Percentiles rank a stretch among this genome's conserved stretches.
These are phyloP conservation scores for Emergomyces pasteurianus DNA, from an alignment of 2,329 filamentous ascomycete genomes.

Conservation along the genomic window DNA sequence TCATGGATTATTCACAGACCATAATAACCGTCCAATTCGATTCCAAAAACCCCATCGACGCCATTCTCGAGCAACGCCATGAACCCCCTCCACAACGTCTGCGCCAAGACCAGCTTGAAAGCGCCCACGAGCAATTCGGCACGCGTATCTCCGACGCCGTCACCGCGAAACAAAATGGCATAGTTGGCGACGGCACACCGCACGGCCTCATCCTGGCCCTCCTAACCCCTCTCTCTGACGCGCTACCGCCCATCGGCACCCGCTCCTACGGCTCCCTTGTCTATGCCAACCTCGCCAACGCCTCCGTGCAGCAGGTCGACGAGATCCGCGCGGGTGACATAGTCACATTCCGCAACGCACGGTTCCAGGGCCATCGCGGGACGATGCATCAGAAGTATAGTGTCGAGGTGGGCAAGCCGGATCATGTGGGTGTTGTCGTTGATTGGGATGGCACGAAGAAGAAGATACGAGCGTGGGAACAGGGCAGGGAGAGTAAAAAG, in stretches of 20 bases:
- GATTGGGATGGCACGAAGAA: constrained; percentile 99
- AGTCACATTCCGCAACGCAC: constrained; percentile 80
- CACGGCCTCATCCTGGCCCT: constrained; percentile 68
- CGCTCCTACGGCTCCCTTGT: constrained; percentile 84
- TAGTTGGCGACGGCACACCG: constrained; percentile 75
- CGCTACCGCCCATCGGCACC: constrained; percentile 71
- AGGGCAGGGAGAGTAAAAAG: constrained; percentile 86
- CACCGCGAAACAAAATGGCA: constrained; percentile 59
- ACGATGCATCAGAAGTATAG: constrained; percentile 92
- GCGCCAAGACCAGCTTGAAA: constrained; percentile 87
- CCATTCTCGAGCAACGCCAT: constrained; percentile 71
- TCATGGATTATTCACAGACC: constrained; percentile 93
- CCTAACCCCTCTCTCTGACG: constrained; percentile 59
- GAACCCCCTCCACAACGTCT: constrained; percentile 68
- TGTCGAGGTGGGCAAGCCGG: constrained; percentile 71
- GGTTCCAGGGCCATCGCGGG: constrained; percentile 90
- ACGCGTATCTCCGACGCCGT: constrained; percentile 62
- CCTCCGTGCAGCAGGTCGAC: constrained; percentile 77
- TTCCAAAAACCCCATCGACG: constrained; percentile 58
- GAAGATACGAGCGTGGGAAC: constrained; percentile 91
- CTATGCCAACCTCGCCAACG: constrained; percentile 91
- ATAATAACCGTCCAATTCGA: constrained; percentile 73
- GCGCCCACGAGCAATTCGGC: constrained; percentile 70
- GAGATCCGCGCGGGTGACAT: constrained; percentile 92
- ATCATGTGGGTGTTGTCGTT: constrained; percentile 81